Evolutionary conservation across 2,329 filamentous ascomycete species (phyloP).

Genomic region (Aspergillus fumigatiaffinis): DNA sequence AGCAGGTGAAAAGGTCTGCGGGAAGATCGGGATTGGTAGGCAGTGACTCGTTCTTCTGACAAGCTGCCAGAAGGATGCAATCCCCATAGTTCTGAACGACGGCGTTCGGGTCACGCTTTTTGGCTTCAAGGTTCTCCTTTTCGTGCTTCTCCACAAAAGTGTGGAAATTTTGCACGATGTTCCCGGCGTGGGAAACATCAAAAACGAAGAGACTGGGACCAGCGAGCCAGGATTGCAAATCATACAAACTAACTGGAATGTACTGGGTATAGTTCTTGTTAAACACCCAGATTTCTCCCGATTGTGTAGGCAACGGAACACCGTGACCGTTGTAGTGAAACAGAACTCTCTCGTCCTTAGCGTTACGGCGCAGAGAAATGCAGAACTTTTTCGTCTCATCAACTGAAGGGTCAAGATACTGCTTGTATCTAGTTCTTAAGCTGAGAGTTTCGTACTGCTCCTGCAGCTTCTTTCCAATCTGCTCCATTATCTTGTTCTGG

Average conservation of each 20-base stretch:
- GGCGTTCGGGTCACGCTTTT: constrained; percentile 69
- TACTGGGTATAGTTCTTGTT: constrained; percentile 99
- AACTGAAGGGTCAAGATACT: constrained; percentile 91
- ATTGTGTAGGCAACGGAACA: constrained; percentile 90
- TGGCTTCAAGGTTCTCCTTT: constrained; percentile 74
- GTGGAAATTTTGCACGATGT: constrained; percentile 93
- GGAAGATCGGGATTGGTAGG: constrained; percentile 92
- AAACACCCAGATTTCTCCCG: constrained; percentile 98
- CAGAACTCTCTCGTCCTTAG: constrained; percentile 92
- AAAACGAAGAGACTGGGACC: constrained; percentile 96
- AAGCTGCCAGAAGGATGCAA: constrained; percentile 90
- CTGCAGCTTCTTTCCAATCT: constrained; percentile 94
- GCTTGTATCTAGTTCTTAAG: constrained; percentile 93
- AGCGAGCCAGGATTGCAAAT: constrained; percentile 91
- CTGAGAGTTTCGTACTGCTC: constrained; percentile 94
- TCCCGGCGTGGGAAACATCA: constrained; percentile 94
- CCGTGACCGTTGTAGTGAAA: constrained; percentile 99
- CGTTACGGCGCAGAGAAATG: constrained; percentile 80
- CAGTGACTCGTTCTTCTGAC: constrained; percentile 82
- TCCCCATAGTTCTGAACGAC: constrained; percentile 66
- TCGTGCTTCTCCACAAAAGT: constrained; percentile 94
- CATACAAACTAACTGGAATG: constrained; percentile 92
- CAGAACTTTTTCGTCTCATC: constrained; percentile 98
- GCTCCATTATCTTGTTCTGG: constrained; percentile 76
- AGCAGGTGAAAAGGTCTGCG: constrained; percentile 92